A percentile compares a stretch with the other conserved stretches of the same genome.
Evolutionary conservation across 495 filamentous ascomycete species (phyloP).

Genomic region (Staphylotrichum tortipilum): DNA sequence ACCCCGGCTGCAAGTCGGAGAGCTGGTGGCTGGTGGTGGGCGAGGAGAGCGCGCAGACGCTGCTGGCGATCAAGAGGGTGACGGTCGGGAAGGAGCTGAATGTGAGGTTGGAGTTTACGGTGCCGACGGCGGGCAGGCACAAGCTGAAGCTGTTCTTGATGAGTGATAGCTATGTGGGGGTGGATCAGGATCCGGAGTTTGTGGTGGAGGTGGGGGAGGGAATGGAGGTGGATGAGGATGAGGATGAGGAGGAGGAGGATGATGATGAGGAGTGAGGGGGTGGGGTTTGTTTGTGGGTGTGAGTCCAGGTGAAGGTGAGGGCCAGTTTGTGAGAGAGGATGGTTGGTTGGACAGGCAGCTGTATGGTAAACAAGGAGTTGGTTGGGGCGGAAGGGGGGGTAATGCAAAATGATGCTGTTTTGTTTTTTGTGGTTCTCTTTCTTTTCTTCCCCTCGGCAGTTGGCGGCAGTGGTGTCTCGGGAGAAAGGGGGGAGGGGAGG

Average conservation of each 20-base stretch:
- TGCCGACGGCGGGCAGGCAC: conserved; percentile 76
- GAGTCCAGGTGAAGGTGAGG: too few species aligned
- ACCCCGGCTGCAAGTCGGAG: conserved; percentile 86
- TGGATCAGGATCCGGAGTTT: conserved; percentile 92
- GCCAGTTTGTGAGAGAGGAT: background rate
- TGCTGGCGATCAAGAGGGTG: conserved; percentile 89
- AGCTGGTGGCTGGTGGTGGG: conserved; percentile 95
- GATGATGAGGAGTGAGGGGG: background rate
- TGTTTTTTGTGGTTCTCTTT: background rate
- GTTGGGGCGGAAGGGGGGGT: too few species aligned
- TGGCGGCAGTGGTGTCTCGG: background rate
- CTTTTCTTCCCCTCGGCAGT: background rate
- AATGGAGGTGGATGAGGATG: conserved; percentile 89
- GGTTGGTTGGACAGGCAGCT: background rate
- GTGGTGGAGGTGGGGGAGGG: conserved; percentile 78
- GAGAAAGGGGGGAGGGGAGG: background rate
- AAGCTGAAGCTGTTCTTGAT: conserved; percentile 88
- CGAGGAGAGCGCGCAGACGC: conserved; percentile 74
- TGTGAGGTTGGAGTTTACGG: conserved; percentile 75
- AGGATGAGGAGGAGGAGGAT: conserved; percentile 59
- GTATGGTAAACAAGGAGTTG: conserved; percentile 14
- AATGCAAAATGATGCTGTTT: conserved; percentile 12
- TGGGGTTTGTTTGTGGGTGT: too few species aligned
- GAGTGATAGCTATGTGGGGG: conserved; percentile 95
- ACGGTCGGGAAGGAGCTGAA: conserved; percentile 73